phyloP scores from a whole-genome alignment of 2,329 filamentous ascomycete genomes.

The Neonectria punicea region DNA sequence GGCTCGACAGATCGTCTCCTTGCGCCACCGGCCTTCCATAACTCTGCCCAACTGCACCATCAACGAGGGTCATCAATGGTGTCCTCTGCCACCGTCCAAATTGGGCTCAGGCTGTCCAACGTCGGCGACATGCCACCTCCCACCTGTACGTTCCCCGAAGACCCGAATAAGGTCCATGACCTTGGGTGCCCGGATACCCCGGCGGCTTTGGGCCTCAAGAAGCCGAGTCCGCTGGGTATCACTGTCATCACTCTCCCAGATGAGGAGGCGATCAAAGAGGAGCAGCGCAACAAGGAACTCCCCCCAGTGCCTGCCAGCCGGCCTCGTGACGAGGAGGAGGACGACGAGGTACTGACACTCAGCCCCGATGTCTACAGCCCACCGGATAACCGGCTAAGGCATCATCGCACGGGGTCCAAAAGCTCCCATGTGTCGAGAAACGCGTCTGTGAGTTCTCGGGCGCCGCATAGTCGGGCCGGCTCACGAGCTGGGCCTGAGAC shows the following conservation, averaged over 20 bases:
- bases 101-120: slow-evolving; percentile 74
- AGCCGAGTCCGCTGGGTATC: slow-evolving; percentile 40
- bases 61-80: slow-evolving; percentile 69
- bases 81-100: slow-evolving; percentile 77
- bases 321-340: slow-evolving; percentile 34
- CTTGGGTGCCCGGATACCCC: slow-evolving; percentile 48
- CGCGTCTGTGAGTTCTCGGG: slow-evolving; percentile 32
- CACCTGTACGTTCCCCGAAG: slow-evolving; percentile 34
- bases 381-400: slow-evolving; percentile 30
- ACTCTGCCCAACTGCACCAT: slow-evolving; percentile 54
- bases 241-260: slow-evolving; percentile 41
- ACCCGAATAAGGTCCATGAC: slow-evolving; percentile 49
- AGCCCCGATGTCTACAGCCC: slow-evolving; percentile 65
- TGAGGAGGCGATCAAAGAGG: slow-evolving; percentile 35
- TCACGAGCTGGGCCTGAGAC: slow-evolving; percentile 19
- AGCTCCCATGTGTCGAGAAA: slow-evolving; percentile 33
- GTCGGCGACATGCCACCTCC: slow-evolving; percentile 59
- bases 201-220: slow-evolving; percentile 32
- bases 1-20: slow-evolving; percentile 33
- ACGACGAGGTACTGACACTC: slow-evolving; percentile 52
- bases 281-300: slow-evolving; percentile 40
- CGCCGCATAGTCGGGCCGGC: slow-evolving; percentile 26
- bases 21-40: slow-evolving; percentile 58
- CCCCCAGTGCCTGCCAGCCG: slow-evolving; percentile 49
- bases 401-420: slow-evolving; percentile 17